Conservation (phyloP, 2,329 filamentous ascomycete genomes). For the Monosporascus sp. region DNA sequence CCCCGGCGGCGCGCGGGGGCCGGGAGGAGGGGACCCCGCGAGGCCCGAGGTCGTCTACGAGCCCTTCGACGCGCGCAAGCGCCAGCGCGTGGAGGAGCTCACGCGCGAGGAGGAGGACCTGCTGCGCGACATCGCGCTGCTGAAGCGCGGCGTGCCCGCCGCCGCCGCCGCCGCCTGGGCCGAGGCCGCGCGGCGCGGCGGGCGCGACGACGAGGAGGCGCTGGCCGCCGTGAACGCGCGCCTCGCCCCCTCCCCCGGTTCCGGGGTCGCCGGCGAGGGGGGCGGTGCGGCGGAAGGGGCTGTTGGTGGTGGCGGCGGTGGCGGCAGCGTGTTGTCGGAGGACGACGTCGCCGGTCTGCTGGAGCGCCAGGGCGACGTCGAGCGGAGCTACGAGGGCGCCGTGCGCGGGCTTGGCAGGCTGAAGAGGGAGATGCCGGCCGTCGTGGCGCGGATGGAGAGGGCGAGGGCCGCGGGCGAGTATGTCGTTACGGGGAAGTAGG, state of each 20-base stretch:
- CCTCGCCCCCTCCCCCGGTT: not conserved
- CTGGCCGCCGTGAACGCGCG: constrained; percentile 27
- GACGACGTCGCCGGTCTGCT: constrained; percentile 26
- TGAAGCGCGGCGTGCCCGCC: constrained; percentile 50
- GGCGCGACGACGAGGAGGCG: constrained; percentile 43
- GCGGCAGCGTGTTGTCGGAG: constrained; percentile 8
- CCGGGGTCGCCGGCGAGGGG: constrained; percentile 8
- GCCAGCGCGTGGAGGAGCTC: constrained; percentile 55
- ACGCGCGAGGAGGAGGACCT: constrained; percentile 58
- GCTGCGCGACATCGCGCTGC: constrained; percentile 55
- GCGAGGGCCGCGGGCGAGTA: constrained; percentile 56
- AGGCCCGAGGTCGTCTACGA: constrained; percentile 45
- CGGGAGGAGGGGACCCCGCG: constrained; percentile 7
- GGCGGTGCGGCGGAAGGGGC: constrained; percentile 9
- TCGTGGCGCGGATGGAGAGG: constrained; percentile 61
- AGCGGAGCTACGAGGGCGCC: constrained; percentile 40
- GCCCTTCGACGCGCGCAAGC: constrained; percentile 55
- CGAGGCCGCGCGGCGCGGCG: constrained; percentile 32
- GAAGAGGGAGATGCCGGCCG: constrained; percentile 56
- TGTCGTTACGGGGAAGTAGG: constrained; percentile 41
- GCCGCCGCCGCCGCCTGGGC: constrained; percentile 39
- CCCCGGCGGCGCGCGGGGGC: constrained; percentile 17
- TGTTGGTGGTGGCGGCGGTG: constrained; percentile 13
- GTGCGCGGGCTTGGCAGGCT: constrained; percentile 47
- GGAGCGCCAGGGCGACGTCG: constrained; percentile 43